These are phyloP conservation scores for Didymella lethalis DNA, from an alignment of 2,329 filamentous ascomycete genomes.

Conservation along the genomic window DNA sequence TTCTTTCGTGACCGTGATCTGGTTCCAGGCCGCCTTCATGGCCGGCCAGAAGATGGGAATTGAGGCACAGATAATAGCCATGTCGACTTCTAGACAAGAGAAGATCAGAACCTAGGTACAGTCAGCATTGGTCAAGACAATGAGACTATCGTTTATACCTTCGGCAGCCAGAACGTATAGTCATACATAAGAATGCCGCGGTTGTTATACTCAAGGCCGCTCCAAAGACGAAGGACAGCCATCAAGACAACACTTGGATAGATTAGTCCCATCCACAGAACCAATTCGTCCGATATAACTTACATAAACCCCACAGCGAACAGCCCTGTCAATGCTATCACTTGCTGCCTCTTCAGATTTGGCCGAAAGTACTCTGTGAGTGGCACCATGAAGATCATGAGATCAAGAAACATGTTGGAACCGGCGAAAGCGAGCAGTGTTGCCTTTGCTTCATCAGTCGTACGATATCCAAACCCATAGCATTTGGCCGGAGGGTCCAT, in stretches of 20 bases:
- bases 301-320: constrained; percentile 5
- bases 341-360: constrained; percentile 33
- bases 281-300: constrained; percentile 2
- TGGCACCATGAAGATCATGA: constrained; percentile 40
- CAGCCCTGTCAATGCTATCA: constrained; percentile 36
- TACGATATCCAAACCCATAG: constrained; percentile 36
- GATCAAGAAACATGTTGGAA: constrained; percentile 44
- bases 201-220: constrained; percentile 28
- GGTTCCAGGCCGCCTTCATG: constrained; percentile 33
- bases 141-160: neutral
- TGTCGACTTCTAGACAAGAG: constrained; percentile 39
- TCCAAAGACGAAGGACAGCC: constrained; percentile 43
- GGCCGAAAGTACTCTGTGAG: constrained; percentile 37
- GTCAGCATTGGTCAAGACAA: neutral
- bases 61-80: constrained; percentile 47
- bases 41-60: constrained; percentile 51
- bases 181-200: constrained; percentile 30
- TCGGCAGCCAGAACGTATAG: constrained; percentile 43
- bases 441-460: constrained; percentile 23
- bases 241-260: constrained; percentile 38
- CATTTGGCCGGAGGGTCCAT: constrained; percentile 30
- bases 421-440: constrained; percentile 35
- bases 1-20: constrained; percentile 47
- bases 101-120: constrained; percentile 29
- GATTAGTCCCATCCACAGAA: constrained; percentile 8